These are phyloP conservation scores for Linderina pennispora DNA, from an alignment of 192 early-diverging fungal species.

Conservation along the genomic window DNA sequence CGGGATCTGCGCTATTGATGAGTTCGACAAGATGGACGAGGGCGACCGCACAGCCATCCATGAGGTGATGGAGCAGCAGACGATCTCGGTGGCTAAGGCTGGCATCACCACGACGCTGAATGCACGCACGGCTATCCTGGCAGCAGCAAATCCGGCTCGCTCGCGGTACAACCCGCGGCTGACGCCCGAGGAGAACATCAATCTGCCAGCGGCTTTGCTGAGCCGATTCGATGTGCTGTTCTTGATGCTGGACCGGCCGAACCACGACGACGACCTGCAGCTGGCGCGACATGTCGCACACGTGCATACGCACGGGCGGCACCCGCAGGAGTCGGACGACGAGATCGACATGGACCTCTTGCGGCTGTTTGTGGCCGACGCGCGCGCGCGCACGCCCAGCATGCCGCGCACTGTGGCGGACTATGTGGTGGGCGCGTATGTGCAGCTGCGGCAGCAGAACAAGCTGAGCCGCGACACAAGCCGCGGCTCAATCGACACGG, in stretches of 20 bases:
- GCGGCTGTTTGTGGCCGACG: constrained; percentile 83
- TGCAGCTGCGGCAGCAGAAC: constrained; percentile 65
- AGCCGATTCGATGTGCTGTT: constrained; percentile 92
- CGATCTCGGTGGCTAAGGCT: constrained; percentile 95
- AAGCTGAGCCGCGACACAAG: constrained; percentile 17
- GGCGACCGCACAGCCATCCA: constrained; percentile 94
- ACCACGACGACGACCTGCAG: constrained; percentile 64
- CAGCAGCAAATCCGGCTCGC: constrained; percentile 95
- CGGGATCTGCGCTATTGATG: constrained; percentile 98
- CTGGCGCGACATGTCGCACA: constrained; percentile 89
- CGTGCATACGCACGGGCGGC: constrained; percentile 82
- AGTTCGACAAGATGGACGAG: constrained; percentile 99
- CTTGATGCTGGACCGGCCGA: constrained; percentile 83
- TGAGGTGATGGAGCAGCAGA: constrained; percentile 99
- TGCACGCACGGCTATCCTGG: constrained; percentile 90
- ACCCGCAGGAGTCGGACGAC: constrained; percentile 56
- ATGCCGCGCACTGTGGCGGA: constrained; percentile 72
- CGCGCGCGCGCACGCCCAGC: constrained; percentile 63
- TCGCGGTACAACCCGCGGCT: constrained; percentile 89
- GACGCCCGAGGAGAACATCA: constrained; percentile 93
- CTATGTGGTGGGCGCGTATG: constrained; percentile 85
- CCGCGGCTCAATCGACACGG: constrained; percentile 19
- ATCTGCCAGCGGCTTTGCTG: constrained; percentile 89
- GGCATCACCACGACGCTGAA: constrained; percentile 97
- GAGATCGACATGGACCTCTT: constrained; percentile 71